A percentile compares a stretch with the other conserved stretches of the same genome.
phyloP scores from a whole-genome alignment of 495 filamentous ascomycete genomes.

The Pseudomonodictys pantanalensis region DNA sequence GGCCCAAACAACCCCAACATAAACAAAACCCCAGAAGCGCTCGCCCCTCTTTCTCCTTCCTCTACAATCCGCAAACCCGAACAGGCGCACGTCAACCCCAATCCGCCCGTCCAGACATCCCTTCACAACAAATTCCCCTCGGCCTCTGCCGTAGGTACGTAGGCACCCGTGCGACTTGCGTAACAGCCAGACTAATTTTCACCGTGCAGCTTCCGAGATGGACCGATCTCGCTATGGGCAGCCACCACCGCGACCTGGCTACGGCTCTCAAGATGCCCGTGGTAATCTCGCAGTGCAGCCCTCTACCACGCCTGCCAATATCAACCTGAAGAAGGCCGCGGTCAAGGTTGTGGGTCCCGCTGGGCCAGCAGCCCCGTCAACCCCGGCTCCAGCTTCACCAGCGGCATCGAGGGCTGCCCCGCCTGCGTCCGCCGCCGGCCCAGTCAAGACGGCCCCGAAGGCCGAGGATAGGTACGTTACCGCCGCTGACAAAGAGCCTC shows the following conservation, averaged over 20 bases:
- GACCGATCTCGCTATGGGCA: neutral
- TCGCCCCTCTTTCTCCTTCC: no score
- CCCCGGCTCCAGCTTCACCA: neutral
- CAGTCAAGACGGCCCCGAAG: neutral
- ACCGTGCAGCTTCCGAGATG: neutral
- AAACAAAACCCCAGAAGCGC: no score
- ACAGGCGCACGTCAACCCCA: no score
- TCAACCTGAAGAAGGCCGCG: constrained; percentile 15
- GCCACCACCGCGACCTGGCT: neutral
- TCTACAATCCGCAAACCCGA: no score
- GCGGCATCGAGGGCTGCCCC: neutral
- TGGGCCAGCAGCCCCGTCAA: no score
- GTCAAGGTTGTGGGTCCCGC: constrained; percentile 13
- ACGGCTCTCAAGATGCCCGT: constrained; percentile 13
- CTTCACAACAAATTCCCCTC: no score
- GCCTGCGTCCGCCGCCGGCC: neutral
- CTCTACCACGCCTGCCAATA: neutral
- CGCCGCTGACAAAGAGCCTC: neutral
- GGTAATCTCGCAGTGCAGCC: constrained; percentile 20
- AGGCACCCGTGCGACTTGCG: no score
- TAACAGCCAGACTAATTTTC: neutral
- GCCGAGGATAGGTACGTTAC: neutral
- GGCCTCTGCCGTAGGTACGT: no score
- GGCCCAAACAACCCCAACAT: neutral
- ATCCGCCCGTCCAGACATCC: no score